These are phyloP conservation scores for Begonia masoniana DNA, from an alignment of 306 rosid genomes.

Conservation along the genomic window DNA sequence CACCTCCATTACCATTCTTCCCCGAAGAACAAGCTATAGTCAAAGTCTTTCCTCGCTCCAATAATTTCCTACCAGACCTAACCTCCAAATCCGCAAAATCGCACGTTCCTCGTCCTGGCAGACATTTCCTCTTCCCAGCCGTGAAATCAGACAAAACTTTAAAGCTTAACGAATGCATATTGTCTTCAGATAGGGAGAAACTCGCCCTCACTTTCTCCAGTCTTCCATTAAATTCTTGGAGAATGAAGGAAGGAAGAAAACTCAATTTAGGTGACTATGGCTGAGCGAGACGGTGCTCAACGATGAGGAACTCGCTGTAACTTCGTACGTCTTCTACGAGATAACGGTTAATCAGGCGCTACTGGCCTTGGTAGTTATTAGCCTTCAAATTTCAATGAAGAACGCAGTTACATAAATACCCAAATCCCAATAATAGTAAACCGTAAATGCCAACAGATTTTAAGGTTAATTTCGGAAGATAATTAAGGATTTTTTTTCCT, in stretches of 20 bases:
- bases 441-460: too few relatives aligned
- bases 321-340: background rate
- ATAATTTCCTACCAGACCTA: slow-evolving; percentile 8
- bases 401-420: too few relatives aligned
- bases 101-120: slow-evolving; percentile 17
- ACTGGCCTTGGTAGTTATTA: too few relatives aligned
- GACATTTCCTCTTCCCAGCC: slow-evolving; percentile 11
- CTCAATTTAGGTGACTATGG: background rate
- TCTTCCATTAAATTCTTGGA: background rate
- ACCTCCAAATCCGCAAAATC: slow-evolving; percentile 14
- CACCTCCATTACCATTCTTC: slow-evolving; percentile 24
- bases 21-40: slow-evolving; percentile 39
- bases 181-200: background rate
- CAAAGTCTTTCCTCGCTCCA: slow-evolving; percentile 10
- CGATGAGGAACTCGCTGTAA: background rate
- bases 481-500: too few relatives aligned
- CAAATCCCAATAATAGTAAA: too few relatives aligned
- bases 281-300: background rate
- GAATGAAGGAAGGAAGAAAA: background rate
- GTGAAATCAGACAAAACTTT: slow-evolving; percentile 30
- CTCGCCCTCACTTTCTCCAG: background rate
- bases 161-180: slow-evolving; percentile 55
- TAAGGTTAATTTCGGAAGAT: too few relatives aligned
- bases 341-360: background rate
- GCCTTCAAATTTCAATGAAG: too few relatives aligned